Conservation (phyloP, 2,329 filamentous ascomycete genomes). For the Monosporascus sp. region DNA sequence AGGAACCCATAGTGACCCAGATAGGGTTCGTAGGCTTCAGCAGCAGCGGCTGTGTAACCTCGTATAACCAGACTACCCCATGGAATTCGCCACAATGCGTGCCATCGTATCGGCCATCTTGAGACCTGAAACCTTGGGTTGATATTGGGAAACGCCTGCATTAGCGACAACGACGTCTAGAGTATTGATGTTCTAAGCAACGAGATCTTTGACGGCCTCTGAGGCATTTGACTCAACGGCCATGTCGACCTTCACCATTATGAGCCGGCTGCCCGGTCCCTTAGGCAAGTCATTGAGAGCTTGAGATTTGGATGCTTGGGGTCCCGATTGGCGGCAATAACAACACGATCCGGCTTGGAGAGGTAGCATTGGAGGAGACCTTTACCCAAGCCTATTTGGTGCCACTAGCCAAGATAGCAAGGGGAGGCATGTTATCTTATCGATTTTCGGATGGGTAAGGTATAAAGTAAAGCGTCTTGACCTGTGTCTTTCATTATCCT, state of each 20-base stretch:
- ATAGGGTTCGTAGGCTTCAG: constrained; percentile 24
- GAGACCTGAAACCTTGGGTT: constrained; percentile 18
- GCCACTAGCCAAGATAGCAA: constrained; percentile 3
- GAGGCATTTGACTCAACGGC: constrained; percentile 20
- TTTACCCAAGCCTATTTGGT: constrained; percentile 22
- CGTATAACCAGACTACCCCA: constrained; percentile 34
- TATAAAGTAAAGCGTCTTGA: too few species aligned
- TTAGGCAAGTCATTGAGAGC: constrained; percentile 23
- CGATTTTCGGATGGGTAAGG: too few species aligned
- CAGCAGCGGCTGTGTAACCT: constrained; percentile 34
- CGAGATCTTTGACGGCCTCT: constrained; percentile 23
- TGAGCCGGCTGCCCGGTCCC: constrained; percentile 23
- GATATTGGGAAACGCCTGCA: constrained; percentile 23
- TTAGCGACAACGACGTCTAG: constrained; percentile 43
- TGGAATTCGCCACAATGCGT: constrained; percentile 36
- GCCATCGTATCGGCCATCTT: constrained; percentile 28
- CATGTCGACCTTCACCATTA: constrained; percentile 32
- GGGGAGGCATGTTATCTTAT: too few species aligned
- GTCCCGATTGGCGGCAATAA: constrained; percentile 24
- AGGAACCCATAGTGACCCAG: constrained; percentile 31
- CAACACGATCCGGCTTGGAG: constrained; percentile 46
- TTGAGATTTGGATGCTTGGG: constrained; percentile 6
- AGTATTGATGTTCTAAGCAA: constrained; percentile 23
- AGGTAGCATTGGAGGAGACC: constrained; percentile 21
- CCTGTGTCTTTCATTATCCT: too few species aligned